Percentiles rank a stretch among this genome's conserved stretches.
These are phyloP conservation scores for Phlegmacium glaucopus DNA, from an alignment of 768 basidiomycete species.

Conservation along the genomic window DNA sequence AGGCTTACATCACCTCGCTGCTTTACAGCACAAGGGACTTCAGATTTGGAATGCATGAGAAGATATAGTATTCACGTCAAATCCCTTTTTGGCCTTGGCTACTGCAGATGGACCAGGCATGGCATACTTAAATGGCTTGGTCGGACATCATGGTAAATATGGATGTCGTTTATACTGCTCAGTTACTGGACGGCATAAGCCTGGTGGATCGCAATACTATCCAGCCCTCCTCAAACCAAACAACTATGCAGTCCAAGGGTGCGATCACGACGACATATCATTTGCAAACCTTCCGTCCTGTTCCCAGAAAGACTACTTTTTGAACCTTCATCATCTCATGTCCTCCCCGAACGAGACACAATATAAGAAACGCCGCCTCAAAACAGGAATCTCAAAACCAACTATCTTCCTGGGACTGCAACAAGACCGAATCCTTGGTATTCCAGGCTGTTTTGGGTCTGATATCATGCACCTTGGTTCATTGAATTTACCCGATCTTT, in stretches of 20 bases:
- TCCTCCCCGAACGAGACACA: conserved; percentile 12
- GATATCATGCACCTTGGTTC: conserved; percentile 38
- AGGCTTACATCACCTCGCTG: conserved; percentile 12
- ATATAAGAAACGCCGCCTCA: conserved; percentile 11
- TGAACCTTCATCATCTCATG: conserved; percentile 8
- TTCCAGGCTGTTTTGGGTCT: conserved; percentile 26
- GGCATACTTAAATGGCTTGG: conserved; percentile 22
- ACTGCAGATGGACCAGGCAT: conserved; percentile 2
- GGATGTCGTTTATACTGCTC: conserved; percentile 34
- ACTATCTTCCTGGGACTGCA: conserved; percentile 30
- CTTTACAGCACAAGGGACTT: conserved; percentile 20
- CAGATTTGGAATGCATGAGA: conserved; percentile 27
- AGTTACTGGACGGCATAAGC: conserved; percentile 22
- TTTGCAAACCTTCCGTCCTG: neutral
- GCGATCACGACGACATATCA: conserved; percentile 1
- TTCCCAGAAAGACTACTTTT: conserved; percentile 8
- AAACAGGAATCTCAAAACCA: conserved; percentile 35
- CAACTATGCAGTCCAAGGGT: conserved; percentile 6
- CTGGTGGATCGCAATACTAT: conserved; percentile 24
- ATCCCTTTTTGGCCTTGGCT: conserved; percentile 20
- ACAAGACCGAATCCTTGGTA: conserved; percentile 8
- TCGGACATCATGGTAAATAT: conserved; percentile 30
- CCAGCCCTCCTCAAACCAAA: conserved; percentile 23
- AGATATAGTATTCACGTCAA: neutral
- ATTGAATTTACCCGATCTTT: conserved; percentile 37